Conservation (phyloP, 345 rosid genomes). For the Salix caprea region DNA sequence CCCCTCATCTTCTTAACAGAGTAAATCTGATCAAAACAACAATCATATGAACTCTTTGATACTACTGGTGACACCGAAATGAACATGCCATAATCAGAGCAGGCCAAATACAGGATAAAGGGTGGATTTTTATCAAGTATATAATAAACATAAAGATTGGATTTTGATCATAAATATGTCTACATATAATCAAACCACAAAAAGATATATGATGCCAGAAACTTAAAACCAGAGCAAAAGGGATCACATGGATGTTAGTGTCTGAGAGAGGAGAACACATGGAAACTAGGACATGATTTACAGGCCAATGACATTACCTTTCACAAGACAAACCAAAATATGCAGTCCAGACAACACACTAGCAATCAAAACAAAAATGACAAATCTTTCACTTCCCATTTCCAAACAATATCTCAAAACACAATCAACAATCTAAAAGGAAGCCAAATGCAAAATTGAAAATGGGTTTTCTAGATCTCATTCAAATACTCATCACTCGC, state of each 20-base stretch:
- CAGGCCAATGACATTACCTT: neutral
- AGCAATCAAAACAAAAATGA: neutral
- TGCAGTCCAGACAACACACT: neutral
- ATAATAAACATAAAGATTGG: neutral
- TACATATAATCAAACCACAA: neutral
- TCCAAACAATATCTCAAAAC: neutral
- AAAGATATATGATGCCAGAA: neutral
- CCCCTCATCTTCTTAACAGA: slow-evolving; percentile 68
- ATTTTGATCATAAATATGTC: neutral
- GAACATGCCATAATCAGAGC: neutral
- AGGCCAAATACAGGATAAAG: neutral
- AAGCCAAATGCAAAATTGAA: neutral
- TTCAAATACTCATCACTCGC: neutral
- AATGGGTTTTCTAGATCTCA: slow-evolving; percentile 7
- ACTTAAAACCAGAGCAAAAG: neutral
- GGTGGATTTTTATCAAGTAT: neutral
- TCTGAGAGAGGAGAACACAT: neutral
- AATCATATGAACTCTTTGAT: neutral
- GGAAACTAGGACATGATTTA: neutral
- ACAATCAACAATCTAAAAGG: neutral
- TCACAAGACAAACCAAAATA: neutral
- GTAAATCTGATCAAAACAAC: slow-evolving; percentile 27
- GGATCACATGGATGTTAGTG: neutral
- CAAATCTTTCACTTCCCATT: neutral
- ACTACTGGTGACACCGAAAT: neutral